Base-by-base conservation (phyloP, 305 asterid species). In the Nicotiana rustica region DNA sequence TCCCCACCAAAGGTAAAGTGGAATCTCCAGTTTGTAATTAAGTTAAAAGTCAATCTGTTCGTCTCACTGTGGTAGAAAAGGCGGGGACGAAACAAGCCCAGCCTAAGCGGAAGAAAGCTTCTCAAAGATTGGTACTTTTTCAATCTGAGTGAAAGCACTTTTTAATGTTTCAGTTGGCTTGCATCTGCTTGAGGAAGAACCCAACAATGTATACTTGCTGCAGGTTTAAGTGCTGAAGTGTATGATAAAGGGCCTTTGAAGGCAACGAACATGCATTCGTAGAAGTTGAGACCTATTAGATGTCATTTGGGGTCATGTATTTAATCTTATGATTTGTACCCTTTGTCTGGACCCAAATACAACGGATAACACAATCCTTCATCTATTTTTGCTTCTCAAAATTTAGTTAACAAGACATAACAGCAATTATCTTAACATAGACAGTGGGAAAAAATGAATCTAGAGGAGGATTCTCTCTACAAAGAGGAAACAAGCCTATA, bases 261-360 rank as follows among this genome's bases (percentile, higher is more conserved):
- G 64, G 65, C 5, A 52, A 71, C 2, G 31, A 71, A 25, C 65
- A 25, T 75, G 79, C 65, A 75, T 75, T 49, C 17, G 62, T 60
- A 62, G 68, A 75, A 52, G 8, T 75, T 25, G 64, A 75, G 64
- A 52, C 41, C 64, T 75, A 62, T 25, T 55, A 17, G 29, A 25
- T 52, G 44, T 52, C 60, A 75, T 49, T 8, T 6, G 25, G 2
- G 29, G 12, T 75, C 44, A 52, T 14, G 55, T 47, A 47, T 57
- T 10, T 25, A 15, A 49, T 52, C 25, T 73, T 21, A 75, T 7
- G 79, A 49, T 25, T 25, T 1, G 9, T 21, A 73, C 41, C 41
- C 8, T 52, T 73, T 57, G 79, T 71, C 79, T 19, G 47, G 14
- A 71, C 15, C 60, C 79, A 71, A 47, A 60, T 47, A 71, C 79